Evolutionary conservation across 208 protist species (phyloP).

Genomic region (Leishmania guyanensis): DNA sequence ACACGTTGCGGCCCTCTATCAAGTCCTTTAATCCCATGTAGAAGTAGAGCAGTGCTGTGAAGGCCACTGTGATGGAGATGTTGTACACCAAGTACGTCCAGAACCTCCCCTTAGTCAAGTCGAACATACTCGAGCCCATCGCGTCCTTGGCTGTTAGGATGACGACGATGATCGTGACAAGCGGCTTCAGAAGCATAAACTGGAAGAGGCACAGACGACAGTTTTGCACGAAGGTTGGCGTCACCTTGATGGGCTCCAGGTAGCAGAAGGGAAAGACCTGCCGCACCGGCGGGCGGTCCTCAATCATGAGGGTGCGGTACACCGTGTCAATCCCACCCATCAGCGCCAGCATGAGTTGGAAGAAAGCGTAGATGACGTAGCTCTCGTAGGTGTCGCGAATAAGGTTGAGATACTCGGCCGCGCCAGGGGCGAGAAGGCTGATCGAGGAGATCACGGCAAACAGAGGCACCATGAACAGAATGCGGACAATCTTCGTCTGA

Average conservation of each 20-base stretch:
- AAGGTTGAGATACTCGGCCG: conserved; percentile 89
- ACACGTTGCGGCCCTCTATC: conserved; percentile 87
- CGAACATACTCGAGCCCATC: conserved; percentile 72
- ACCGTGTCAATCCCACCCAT: conserved; percentile 90
- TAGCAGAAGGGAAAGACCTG: conserved; percentile 88
- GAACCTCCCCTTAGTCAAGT: conserved; percentile 84
- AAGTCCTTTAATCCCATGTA: conserved; percentile 87
- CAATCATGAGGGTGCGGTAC: conserved; percentile 83
- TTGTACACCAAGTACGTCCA: conserved; percentile 93
- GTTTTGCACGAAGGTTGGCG: conserved; percentile 86
- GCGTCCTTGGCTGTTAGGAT: conserved; percentile 73
- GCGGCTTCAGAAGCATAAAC: conserved; percentile 93
- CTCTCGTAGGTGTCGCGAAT: conserved; percentile 93
- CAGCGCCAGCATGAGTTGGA: conserved; percentile 92
- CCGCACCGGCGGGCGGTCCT: conserved; percentile 71
- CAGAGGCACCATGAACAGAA: conserved; percentile 94
- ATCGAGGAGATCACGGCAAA: conserved; percentile 91
- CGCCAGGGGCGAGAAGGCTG: conserved; percentile 62
- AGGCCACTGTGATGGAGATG: conserved; percentile 92
- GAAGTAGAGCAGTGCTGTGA: conserved; percentile 92
- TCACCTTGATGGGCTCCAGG: conserved; percentile 82
- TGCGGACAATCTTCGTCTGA: conserved; percentile 92
- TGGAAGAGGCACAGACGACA: conserved; percentile 90
- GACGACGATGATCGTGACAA: conserved; percentile 81
- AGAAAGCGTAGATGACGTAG: conserved; percentile 95